phyloP scores from a whole-genome alignment of 208 protist genomes.

The Acanthamoeba sp. region DNA sequence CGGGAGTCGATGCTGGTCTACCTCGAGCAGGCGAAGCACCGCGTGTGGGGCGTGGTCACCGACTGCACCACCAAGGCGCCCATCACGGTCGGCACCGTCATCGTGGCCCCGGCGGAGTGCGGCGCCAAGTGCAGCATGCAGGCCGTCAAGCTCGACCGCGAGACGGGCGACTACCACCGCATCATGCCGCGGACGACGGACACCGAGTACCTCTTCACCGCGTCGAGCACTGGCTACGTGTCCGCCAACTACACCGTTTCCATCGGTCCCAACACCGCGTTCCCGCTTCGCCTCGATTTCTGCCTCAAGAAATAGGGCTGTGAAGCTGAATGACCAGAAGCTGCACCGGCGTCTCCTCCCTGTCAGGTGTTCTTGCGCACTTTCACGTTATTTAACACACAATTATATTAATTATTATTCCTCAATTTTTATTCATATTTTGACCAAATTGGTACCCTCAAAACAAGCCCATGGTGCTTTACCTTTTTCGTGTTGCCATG shows the following conservation, averaged over 20 bases:
- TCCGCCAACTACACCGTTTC: neutral
- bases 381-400: too few relatives aligned
- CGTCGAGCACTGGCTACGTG: neutral
- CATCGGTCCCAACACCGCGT: neutral
- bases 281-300: neutral
- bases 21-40: neutral
- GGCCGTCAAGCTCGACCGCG: neutral
- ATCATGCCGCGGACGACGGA: neutral
- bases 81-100: neutral
- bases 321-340: too few relatives aligned
- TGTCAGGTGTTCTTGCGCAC: too few relatives aligned
- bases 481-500: too few relatives aligned
- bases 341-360: too few relatives aligned
- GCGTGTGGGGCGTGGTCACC: slow-evolving; percentile 17
- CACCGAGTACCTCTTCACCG: neutral
- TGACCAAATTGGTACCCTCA: too few relatives aligned
- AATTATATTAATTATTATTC: too few relatives aligned
- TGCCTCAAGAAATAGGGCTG: neutral
- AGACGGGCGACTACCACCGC: slow-evolving; percentile 24
- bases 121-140: neutral
- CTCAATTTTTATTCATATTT: too few relatives aligned
- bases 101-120: neutral
- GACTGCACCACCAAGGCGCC: slow-evolving; percentile 31
- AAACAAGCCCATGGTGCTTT: too few relatives aligned
- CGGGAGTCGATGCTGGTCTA: slow-evolving; percentile 10